phyloP scores from a whole-genome alignment of 257 asterid species.

The Ilex asprella region DNA sequence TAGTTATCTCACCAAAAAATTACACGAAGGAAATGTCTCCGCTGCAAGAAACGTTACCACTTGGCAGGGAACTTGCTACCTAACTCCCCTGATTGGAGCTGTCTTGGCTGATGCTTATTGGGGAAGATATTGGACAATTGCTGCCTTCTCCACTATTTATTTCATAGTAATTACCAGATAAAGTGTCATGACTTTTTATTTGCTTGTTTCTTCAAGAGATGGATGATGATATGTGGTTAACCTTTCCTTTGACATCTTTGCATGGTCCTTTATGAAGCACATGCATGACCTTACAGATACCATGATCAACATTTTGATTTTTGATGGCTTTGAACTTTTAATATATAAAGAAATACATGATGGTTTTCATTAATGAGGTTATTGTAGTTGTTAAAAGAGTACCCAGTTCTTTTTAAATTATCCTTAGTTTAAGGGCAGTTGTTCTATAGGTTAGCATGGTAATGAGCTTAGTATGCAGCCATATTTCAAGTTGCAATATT shows the following conservation, averaged over 20 bases:
- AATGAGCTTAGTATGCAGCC: no score
- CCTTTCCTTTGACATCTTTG: background rate
- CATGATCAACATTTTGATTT: no score
- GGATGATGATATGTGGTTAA: background rate
- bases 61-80: conserved; percentile 97
- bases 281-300: no score
- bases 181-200: background rate
- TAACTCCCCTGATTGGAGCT: conserved; percentile 93
- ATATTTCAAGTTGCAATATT: no score
- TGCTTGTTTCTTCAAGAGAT: background rate
- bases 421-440: no score
- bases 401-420: no score
- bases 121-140: conserved; percentile 99
- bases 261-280: background rate
- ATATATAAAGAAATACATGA: no score
- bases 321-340: no score
- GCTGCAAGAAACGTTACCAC: conserved; percentile 97
- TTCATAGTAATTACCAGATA: conserved; percentile 45
- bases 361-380: no score
- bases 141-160: conserved; percentile 86
- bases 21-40: conserved; percentile 83
- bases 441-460: no score
- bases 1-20: conserved; percentile 73
- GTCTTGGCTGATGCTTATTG: conserved; percentile 93
- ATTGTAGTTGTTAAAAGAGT: no score